phyloP scores from a whole-genome alignment of 805 yeast genomes.

The Yamadazyma takamatsuzukensis region DNA sequence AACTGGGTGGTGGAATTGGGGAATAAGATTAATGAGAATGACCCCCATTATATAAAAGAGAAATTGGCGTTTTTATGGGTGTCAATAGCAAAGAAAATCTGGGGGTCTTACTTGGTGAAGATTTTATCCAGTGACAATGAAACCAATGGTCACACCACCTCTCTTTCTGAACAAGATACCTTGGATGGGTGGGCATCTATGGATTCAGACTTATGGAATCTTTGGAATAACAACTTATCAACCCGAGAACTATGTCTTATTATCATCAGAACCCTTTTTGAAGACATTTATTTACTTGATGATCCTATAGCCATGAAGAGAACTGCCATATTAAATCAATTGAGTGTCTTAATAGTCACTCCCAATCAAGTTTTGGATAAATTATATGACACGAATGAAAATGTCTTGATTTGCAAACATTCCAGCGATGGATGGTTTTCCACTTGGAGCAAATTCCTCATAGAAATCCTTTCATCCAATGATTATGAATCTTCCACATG shows the following conservation, averaged over 20 bases:
- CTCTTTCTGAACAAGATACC: slow-evolving; percentile 43
- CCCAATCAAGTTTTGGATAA: slow-evolving; percentile 60
- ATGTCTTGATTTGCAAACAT: slow-evolving; percentile 60
- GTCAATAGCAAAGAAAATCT: slow-evolving; percentile 79
- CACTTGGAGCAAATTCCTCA: slow-evolving; percentile 53
- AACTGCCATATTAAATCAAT: slow-evolving; percentile 69
- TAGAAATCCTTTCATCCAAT: slow-evolving; percentile 29
- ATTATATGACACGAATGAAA: slow-evolving; percentile 64
- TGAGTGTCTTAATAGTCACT: slow-evolving; percentile 79
- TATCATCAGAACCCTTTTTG: slow-evolving; percentile 82
- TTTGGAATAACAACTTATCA: slow-evolving; percentile 66
- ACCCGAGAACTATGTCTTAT: slow-evolving; percentile 75
- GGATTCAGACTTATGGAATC: slow-evolving; percentile 70
- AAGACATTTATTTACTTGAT: slow-evolving; percentile 86
- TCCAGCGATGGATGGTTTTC: slow-evolving; percentile 83
- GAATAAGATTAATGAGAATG: slow-evolving; percentile 51
- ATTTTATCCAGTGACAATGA: slow-evolving; percentile 8
- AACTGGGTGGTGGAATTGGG: slow-evolving; percentile 84
- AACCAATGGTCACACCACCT: slow-evolving; percentile 16
- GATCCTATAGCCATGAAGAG: slow-evolving; percentile 87
- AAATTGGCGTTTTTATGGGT: slow-evolving; percentile 91
- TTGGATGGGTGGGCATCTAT: slow-evolving; percentile 78
- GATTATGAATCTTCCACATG: slow-evolving; percentile 23
- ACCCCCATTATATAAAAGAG: slow-evolving; percentile 88
- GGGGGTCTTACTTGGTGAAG: slow-evolving; percentile 73